These are phyloP conservation scores for Lasiodiplodia citricola DNA, from an alignment of 2,329 filamentous ascomycete genomes.

Conservation along the genomic window DNA sequence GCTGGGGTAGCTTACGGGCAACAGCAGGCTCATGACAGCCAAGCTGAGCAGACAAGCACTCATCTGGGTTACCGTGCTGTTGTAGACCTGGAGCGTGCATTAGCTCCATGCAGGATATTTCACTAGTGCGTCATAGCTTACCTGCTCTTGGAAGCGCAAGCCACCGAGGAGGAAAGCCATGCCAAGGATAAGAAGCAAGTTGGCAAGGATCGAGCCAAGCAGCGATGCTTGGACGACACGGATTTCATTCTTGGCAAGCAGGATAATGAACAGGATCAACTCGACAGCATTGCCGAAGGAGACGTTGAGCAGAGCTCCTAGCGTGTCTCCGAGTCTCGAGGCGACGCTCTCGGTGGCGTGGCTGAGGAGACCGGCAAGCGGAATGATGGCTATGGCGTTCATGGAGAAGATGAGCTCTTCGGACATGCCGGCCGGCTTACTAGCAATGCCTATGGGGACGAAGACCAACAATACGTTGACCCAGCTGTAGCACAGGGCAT, in stretches of 20 bases:
- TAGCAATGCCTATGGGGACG: constrained; percentile 76
- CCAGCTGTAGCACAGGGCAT: constrained; percentile 74
- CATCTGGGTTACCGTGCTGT: constrained; percentile 95
- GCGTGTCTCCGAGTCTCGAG: constrained; percentile 53
- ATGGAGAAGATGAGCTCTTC: constrained; percentile 55
- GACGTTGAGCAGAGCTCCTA: constrained; percentile 57
- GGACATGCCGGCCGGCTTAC: constrained; percentile 53
- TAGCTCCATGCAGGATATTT: constrained; percentile 26
- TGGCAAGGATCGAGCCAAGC: constrained; percentile 87
- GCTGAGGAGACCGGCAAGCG: constrained; percentile 54
- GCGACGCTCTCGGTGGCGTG: constrained; percentile 58
- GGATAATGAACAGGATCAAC: constrained; percentile 56
- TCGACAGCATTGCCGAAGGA: constrained; percentile 60
- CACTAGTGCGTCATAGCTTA: constrained; percentile 39
- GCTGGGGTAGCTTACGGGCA: constrained; percentile 66
- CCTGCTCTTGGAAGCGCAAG: constrained; percentile 84
- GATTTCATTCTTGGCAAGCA: constrained; percentile 70
- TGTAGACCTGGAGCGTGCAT: constrained; percentile 70
- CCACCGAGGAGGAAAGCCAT: constrained; percentile 92
- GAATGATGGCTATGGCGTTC: constrained; percentile 59
- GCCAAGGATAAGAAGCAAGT: constrained; percentile 84
- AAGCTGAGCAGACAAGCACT: constrained; percentile 89
- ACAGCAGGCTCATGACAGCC: constrained; percentile 84
- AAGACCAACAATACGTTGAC: constrained; percentile 79
- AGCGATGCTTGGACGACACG: constrained; percentile 90